phyloP scores from a whole-genome alignment of 176 grass and related monocot species.

The Alopecurus myosuroides region DNA sequence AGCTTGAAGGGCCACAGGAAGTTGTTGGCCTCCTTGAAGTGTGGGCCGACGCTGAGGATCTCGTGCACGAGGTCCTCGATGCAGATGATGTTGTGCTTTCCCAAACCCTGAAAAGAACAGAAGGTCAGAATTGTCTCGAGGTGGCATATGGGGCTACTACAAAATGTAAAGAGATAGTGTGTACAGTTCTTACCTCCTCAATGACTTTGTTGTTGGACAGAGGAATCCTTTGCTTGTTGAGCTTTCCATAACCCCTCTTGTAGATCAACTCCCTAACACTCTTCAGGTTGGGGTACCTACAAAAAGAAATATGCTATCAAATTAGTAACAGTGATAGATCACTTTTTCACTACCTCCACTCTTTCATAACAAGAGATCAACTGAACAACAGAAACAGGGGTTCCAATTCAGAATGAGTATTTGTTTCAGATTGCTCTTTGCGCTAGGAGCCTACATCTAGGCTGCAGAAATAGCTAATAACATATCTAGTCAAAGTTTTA shows the following conservation, averaged over 20 bases:
- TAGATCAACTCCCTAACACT: slow-evolving; percentile 76
- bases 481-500: not conserved
- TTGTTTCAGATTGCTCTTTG: not conserved
- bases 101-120: slow-evolving; percentile 36
- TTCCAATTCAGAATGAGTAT: not conserved
- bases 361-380: not conserved
- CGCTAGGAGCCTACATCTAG: not conserved
- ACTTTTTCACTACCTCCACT: not conserved
- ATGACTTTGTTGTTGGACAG: slow-evolving; percentile 67
- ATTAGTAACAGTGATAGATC: not conserved
- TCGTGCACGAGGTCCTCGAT: slow-evolving; percentile 71
- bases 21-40: slow-evolving; percentile 72
- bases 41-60: slow-evolving; percentile 58
- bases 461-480: not conserved
- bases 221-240: slow-evolving; percentile 78
- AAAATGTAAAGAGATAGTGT: not conserved
- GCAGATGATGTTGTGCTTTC: slow-evolving; percentile 61
- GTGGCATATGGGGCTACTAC: not conserved
- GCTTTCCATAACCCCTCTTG: slow-evolving; percentile 76
- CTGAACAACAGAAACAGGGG: not conserved
- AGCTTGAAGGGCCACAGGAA: slow-evolving; percentile 80
- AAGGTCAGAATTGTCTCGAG: not conserved
- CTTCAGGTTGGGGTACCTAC: slow-evolving; percentile 75
- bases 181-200: slow-evolving; percentile 32
- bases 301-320: not conserved